A percentile compares a stretch with the other conserved stretches of the same genome.
Conservation (phyloP, 495 filamentous ascomycete species). For the Xylaria bambusicola region DNA sequence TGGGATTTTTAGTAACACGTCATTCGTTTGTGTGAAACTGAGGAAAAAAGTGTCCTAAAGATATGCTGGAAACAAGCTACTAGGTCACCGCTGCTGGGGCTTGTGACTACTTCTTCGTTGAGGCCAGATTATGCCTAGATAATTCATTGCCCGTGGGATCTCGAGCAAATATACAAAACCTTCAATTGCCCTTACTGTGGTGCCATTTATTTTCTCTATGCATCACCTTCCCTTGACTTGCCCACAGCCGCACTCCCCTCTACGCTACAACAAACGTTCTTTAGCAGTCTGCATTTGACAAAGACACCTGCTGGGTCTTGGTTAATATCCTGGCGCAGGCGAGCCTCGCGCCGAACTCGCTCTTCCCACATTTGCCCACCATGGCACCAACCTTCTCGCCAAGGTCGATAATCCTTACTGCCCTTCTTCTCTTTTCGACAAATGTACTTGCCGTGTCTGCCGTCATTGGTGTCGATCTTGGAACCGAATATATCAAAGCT, state of each 20-base stretch:
- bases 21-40: constrained; percentile 14
- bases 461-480: constrained; percentile 90
- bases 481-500: constrained; percentile 97
- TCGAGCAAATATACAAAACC: constrained; percentile 22
- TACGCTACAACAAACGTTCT: constrained; percentile 8
- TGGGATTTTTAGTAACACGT: constrained; percentile 25
- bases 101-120: constrained; percentile 20
- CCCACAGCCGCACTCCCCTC: not conserved
- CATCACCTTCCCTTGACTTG: not conserved
- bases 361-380: constrained; percentile 31
- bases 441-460: constrained; percentile 60
- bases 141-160: too few species aligned
- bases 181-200: not conserved
- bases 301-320: constrained; percentile 24
- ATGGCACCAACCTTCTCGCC: constrained; percentile 49
- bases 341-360: constrained; percentile 30
- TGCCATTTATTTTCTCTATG: not conserved
- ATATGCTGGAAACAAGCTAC: not conserved
- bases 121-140: constrained; percentile 42
- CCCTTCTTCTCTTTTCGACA: constrained; percentile 51
- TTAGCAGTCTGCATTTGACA: constrained; percentile 6
- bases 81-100: constrained; percentile 16
- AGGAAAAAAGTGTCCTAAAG: constrained; percentile 1
- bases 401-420: constrained; percentile 44
- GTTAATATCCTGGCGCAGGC: constrained; percentile 17